Base-by-base conservation (phyloP, 306 rosid species). In the Begonia peltatifolia region DNA sequence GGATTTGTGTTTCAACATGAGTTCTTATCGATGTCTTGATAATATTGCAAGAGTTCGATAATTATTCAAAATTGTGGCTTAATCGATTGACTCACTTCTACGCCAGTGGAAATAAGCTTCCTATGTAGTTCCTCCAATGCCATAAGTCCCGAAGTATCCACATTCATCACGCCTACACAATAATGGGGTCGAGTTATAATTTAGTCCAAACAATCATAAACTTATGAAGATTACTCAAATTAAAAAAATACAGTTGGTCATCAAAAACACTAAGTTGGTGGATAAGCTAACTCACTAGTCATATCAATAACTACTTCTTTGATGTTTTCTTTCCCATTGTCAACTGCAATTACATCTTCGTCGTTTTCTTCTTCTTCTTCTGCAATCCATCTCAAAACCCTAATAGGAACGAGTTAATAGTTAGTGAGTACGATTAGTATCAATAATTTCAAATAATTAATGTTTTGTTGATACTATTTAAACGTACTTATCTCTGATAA, bases 81-180 rank as follows among this genome's bases (percentile, higher is more conserved):
- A 0, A 14, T 41, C 4, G 9, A 0, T 41, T 36, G 35, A 22
- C 62, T 61, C 68, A 88, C 97, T 56, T 76, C 64, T 59, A 74
- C 64, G 18, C 83, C 83, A 6, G 66, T 62, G 8, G 74, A 70
- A 52, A 42, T 57, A 62, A 89, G 63, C 65, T 74, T 74, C 74
- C 66, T 79, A 48, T 84, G 81, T 59, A 89, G 69, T 64, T 89
- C 97, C 63, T 77, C 93, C 41, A 89, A 47, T 16, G 69, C 79
- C 54, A 75, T 54, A 59, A 89, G 82, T 42, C 95, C 97, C 1
- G 97, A 79, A 15, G 95, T 82, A 74, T 89, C 97, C 11, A 89
- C 62, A 57, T 68, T 82, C 83, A 61, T 76, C 55, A 84, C 67
- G 68, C 70, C 97, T 89, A 65, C 25, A 22, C 5, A 30, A 30